Evolutionary conservation across 129 eudicot species (phyloP).

Genomic region (Centaurea solstitialis): DNA sequence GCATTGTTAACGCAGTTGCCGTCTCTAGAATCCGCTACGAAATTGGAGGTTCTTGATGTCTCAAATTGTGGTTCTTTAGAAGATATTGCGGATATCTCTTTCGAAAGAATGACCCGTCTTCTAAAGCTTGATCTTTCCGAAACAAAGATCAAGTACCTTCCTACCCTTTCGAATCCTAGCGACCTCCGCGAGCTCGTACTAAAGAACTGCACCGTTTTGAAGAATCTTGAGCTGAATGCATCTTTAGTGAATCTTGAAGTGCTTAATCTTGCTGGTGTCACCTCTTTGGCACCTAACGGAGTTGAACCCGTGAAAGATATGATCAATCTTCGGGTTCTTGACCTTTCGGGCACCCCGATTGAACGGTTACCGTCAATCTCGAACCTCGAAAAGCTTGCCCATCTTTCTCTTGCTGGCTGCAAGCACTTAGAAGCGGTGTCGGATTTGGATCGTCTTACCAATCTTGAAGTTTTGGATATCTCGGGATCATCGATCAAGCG

Average conservation of each 20-base stretch:
- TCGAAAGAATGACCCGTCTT: conserved; percentile 19
- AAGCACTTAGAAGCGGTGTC: not conserved
- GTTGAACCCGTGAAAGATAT: conserved; percentile 18
- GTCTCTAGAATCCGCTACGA: not conserved
- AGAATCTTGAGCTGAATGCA: conserved; percentile 6
- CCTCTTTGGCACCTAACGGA: not conserved
- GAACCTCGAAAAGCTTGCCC: conserved; percentile 20
- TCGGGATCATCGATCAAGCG: conserved; percentile 27
- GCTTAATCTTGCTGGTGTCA: conserved; percentile 33
- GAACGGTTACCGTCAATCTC: conserved; percentile 28
- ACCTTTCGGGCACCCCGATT: conserved; percentile 29
- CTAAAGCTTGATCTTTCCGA: conserved; percentile 33
- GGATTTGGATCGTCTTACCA: conserved; percentile 1
- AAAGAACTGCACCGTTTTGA: conserved; percentile 25
- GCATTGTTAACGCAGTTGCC: conserved; percentile 7
- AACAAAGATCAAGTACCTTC: conserved; percentile 25
- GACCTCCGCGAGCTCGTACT: conserved; percentile 23
- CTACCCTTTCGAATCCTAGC: conserved; percentile 14
- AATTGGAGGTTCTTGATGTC: conserved; percentile 37
- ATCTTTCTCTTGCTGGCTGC: conserved; percentile 35
- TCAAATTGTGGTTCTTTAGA: conserved; percentile 24
- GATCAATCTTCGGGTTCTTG: conserved; percentile 21
- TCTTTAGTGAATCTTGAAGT: conserved; percentile 26
- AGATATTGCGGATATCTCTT: conserved; percentile 22
- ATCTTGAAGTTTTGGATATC: conserved; percentile 42